Percentiles rank a stretch among this genome's conserved stretches.
phyloP scores from a whole-genome alignment of 2,329 filamentous ascomycete genomes.

The Epichloe gansuensis region DNA sequence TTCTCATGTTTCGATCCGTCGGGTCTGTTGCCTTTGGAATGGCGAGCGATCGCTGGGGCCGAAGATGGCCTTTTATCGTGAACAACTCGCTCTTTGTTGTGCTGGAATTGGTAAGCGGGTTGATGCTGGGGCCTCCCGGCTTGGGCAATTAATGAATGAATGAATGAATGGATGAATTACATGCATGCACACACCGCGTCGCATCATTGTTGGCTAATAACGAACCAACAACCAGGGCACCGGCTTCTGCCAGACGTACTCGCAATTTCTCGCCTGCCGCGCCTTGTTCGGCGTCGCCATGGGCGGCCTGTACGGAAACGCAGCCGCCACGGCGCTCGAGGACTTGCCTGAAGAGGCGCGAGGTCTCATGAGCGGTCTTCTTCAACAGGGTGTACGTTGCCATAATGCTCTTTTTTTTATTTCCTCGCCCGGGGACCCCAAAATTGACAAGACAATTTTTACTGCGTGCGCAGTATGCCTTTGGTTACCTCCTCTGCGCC shows the following conservation, averaged over 20 bases:
- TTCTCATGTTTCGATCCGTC: constrained; percentile 48
- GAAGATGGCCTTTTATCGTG: constrained; percentile 62
- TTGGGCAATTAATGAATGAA: not conserved
- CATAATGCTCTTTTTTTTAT: not conserved
- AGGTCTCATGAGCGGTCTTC: constrained; percentile 62
- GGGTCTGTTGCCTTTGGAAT: constrained; percentile 44
- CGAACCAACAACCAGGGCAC: constrained; percentile 33
- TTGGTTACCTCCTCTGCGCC: constrained; percentile 50
- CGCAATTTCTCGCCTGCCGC: constrained; percentile 62
- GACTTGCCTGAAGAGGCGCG: constrained; percentile 56
- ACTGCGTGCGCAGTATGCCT: constrained; percentile 33
- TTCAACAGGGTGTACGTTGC: constrained; percentile 52
- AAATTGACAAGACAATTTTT: not conserved
- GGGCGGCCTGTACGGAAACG: constrained; percentile 71
- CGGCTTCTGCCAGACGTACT: constrained; percentile 56
- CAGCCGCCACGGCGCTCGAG: constrained; percentile 66
- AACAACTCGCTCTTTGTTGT: constrained; percentile 64
- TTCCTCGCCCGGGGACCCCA: too few species aligned
- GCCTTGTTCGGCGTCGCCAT: constrained; percentile 70
- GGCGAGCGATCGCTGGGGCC: constrained; percentile 42
- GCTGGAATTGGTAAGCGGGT: constrained; percentile 51
- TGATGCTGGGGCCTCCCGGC: constrained; percentile 1
- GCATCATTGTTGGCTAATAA: not conserved
- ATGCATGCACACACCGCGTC: not conserved
- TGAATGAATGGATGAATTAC: too few species aligned